These are phyloP conservation scores for Penicillium pulvis DNA, from an alignment of 495 filamentous ascomycete species.

Conservation along the genomic window DNA sequence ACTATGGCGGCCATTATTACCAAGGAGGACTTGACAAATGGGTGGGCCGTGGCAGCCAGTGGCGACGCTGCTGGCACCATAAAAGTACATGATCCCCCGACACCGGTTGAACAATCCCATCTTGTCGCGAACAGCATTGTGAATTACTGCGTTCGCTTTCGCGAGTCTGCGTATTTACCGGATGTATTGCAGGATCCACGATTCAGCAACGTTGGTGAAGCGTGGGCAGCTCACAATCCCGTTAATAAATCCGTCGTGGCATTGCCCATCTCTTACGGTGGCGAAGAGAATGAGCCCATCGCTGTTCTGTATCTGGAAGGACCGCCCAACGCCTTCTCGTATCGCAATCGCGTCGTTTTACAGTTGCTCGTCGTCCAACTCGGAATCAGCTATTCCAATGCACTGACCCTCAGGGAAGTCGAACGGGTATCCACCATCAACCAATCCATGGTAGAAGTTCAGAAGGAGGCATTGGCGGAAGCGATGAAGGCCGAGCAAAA, in stretches of 20 bases:
- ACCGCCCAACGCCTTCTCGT: slow-evolving; percentile 75
- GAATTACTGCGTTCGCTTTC: slow-evolving; percentile 75
- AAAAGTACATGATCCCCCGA: slow-evolving; percentile 58
- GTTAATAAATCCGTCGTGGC: slow-evolving; percentile 59
- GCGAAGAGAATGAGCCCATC: slow-evolving; percentile 66
- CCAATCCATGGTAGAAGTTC: slow-evolving; percentile 77
- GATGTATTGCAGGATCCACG: slow-evolving; percentile 78
- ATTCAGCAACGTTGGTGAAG: slow-evolving; percentile 73
- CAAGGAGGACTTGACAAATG: slow-evolving; percentile 64
- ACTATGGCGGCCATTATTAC: slow-evolving; percentile 72
- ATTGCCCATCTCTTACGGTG: neutral
- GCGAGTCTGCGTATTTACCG: slow-evolving; percentile 74
- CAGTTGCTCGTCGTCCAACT: slow-evolving; percentile 84
- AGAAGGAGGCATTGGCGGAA: slow-evolving; percentile 74
- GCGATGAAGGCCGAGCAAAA: slow-evolving; percentile 65
- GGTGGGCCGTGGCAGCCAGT: slow-evolving; percentile 70
- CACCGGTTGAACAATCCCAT: slow-evolving; percentile 55
- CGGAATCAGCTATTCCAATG: slow-evolving; percentile 81
- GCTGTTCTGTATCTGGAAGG: slow-evolving; percentile 65
- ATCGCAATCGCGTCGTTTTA: slow-evolving; percentile 77
- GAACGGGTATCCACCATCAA: slow-evolving; percentile 74
- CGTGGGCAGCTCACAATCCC: slow-evolving; percentile 72
- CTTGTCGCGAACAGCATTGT: slow-evolving; percentile 74
- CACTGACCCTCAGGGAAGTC: slow-evolving; percentile 72
- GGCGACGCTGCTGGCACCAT: slow-evolving; percentile 55